Conservation (phyloP, 2,329 filamentous ascomycete species). For the Aspergillus pseudonomiae region DNA sequence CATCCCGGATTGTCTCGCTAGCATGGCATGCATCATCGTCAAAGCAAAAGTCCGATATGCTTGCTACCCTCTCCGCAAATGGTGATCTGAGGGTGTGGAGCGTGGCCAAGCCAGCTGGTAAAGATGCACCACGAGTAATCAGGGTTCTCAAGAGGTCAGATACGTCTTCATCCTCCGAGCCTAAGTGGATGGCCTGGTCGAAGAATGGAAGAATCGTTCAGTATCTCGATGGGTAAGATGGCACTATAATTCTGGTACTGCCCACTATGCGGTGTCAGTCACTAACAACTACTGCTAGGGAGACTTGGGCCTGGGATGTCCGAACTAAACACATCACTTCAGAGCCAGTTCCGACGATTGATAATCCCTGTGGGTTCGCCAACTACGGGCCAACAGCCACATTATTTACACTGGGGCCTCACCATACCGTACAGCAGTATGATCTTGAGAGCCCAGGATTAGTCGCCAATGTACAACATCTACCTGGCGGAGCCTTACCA, state of each 20-base stretch:
- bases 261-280: too few relatives aligned
- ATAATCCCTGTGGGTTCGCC: conserved; percentile 78
- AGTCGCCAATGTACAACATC: conserved; percentile 85
- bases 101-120: conserved; percentile 76
- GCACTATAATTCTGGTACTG: neutral
- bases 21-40: conserved; percentile 97
- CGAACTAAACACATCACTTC: conserved; percentile 95
- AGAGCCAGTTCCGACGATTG: conserved; percentile 82
- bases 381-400: conserved; percentile 89
- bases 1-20: conserved; percentile 83
- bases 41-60: conserved; percentile 96
- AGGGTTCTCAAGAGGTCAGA: conserved; percentile 81
- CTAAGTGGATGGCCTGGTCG: conserved; percentile 98
- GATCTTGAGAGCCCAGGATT: conserved; percentile 84
- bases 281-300: conserved; percentile 51
- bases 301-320: conserved; percentile 95
- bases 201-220: conserved; percentile 97
- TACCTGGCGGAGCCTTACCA: conserved; percentile 75
- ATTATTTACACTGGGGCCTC: conserved; percentile 85
- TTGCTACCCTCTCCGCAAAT: conserved; percentile 88
- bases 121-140: conserved; percentile 82
- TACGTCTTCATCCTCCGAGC: conserved; percentile 65
- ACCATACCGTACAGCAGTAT: conserved; percentile 91
- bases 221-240: conserved; percentile 80
- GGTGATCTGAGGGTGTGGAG: conserved; percentile 97